Conservation (phyloP, 306 rosid genomes). For the Lathyrus aphaca region DNA sequence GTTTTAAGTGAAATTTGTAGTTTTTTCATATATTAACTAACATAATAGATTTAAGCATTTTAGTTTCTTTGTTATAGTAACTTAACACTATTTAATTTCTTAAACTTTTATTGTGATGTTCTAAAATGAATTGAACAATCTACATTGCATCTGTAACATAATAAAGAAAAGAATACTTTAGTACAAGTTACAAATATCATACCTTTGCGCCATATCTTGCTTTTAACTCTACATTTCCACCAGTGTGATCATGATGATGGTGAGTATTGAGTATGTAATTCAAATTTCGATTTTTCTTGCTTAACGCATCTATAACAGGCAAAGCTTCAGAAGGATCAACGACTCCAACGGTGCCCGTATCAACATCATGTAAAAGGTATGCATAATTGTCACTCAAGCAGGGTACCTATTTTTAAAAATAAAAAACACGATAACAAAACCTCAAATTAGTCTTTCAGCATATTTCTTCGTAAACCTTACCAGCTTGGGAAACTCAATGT, state of each 20-base stretch:
- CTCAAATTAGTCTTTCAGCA: conserved; percentile 1
- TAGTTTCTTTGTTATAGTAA: no score
- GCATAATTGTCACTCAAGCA: conserved; percentile 91
- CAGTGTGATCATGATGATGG: conserved; percentile 97
- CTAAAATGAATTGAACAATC: no score
- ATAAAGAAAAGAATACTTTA: background rate
- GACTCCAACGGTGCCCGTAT: conserved; percentile 95
- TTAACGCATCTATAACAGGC: conserved; percentile 84
- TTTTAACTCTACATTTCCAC: conserved; percentile 90
- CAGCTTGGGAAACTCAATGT: conserved; percentile 20
- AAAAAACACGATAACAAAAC: background rate
- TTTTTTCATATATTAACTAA: no score
- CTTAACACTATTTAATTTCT: no score
- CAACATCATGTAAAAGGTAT: conserved; percentile 83
- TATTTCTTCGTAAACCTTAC: conserved; percentile 25
- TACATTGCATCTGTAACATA: no score
- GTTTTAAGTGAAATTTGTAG: no score
- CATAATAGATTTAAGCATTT: no score
- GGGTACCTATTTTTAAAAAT: conserved; percentile 61
- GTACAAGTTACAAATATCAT: conserved; percentile 35
- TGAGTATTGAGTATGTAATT: conserved; percentile 93
- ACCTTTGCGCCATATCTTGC: conserved; percentile 93
- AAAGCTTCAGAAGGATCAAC: conserved; percentile 96
- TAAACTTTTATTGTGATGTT: no score
- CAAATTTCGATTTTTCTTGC: conserved; percentile 79